Evolutionary conservation across 2,329 filamentous ascomycete species (phyloP), one percentile per base, ranked within the genome.

Genomic region (Epichloe elymi): DNA sequence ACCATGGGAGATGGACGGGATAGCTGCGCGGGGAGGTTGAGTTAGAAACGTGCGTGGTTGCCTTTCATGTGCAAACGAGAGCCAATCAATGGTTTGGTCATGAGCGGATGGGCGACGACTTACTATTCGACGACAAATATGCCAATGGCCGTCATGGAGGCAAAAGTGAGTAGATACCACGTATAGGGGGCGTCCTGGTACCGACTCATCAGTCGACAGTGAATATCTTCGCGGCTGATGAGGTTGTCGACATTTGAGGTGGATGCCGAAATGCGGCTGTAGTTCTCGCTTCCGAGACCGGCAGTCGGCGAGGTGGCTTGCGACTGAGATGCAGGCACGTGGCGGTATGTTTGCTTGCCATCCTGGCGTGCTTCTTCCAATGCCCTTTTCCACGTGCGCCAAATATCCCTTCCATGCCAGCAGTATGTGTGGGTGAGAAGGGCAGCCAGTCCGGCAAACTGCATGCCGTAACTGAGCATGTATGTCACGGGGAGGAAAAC

Each of bases 401-500:
- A 83, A 19, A 94, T 91, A 61, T 93, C 88, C 57, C 77, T 79
- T 14, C 88, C 88, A 60, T 94, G 87, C 86, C 88, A 93, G 61
- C 88, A 86, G 20, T 78, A 72, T 0, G 88, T 94, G 62, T 94
- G 88, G 1, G 86, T 88, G 17, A 95, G 70, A 12, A 94, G 72
- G 1, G 87, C 85, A 23, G 87, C 83, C 19, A 95, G 72, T 1
- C 85, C 86, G 12, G 88, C 88, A 63, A 95, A 94, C 60, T 93
- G 88, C 23, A 94, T 77, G 3, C 84, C 88, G 58, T 94, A 95
- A 61, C 86, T 90, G 40, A 94, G 74, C 19, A 90, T 86, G 61
- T 93, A 95, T 0, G 88, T 93, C 54, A 93, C 88, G 1, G 88
- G 87, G 8, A 94, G 69, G 57, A 90, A 95, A 1, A 94, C 86